phyloP scores from a whole-genome alignment of 2,329 filamentous ascomycete genomes.

The Diplocarpon rosae region DNA sequence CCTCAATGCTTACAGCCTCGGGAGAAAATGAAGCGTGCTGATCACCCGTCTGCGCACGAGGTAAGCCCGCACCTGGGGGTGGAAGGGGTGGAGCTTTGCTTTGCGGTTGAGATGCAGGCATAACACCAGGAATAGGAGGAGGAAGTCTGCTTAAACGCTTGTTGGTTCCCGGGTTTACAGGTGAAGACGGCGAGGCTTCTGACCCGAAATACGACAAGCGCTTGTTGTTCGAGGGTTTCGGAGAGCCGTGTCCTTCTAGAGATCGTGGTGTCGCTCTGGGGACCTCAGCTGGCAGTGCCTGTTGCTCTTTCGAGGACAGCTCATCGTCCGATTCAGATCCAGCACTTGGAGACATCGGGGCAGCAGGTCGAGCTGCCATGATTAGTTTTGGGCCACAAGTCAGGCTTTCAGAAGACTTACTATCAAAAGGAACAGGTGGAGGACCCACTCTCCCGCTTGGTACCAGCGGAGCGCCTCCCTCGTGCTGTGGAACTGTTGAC shows the following conservation, averaged over 20 bases:
- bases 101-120: slow-evolving; percentile 36
- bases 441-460: slow-evolving; percentile 39
- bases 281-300: slow-evolving; percentile 31
- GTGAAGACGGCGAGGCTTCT: slow-evolving; percentile 24
- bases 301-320: slow-evolving; percentile 45
- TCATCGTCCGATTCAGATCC: slow-evolving; percentile 89
- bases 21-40: slow-evolving; percentile 36
- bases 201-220: slow-evolving; percentile 29
- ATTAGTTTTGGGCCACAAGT: slow-evolving; percentile 19
- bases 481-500: slow-evolving; percentile 21
- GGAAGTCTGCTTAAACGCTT: slow-evolving; percentile 47
- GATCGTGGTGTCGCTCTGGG: slow-evolving; percentile 36
- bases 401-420: slow-evolving; percentile 37
- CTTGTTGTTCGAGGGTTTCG: slow-evolving; percentile 33
- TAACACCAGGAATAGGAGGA: slow-evolving; percentile 48
- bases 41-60: slow-evolving; percentile 49
- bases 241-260: slow-evolving; percentile 30
- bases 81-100: slow-evolving; percentile 57
- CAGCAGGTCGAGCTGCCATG: slow-evolving; percentile 50
- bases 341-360: slow-evolving; percentile 55
- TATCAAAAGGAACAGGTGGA: slow-evolving; percentile 46
- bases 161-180: slow-evolving; percentile 33
- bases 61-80: slow-evolving; percentile 40
- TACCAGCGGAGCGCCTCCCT: slow-evolving; percentile 25
- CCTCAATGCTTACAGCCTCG: slow-evolving; percentile 37